Evolutionary conservation across 345 rosid species (phyloP), one percentile per base, ranked within the genome.

Genomic region (sweet orange (Citrus sinensis)): DNA sequence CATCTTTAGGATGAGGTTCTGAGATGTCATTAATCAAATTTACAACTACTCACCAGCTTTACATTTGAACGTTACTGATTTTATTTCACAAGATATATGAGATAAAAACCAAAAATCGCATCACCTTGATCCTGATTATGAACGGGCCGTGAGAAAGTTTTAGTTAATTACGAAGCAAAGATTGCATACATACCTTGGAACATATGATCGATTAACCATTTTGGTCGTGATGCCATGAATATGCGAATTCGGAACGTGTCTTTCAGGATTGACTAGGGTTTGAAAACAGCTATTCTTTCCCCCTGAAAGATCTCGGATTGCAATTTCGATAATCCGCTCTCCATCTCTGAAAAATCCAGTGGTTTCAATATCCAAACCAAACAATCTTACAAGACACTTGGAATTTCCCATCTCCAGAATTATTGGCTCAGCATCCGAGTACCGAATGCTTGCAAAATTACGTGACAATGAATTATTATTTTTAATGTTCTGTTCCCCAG

Each of bases 241-340:
- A 7, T 65, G 32, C 3, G 86, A 78, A 61, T 81, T 84, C 27
- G 70, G 74, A 79, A 79, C 73, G 61, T 29, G 16, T 56, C 70
- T 62, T 49, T 63, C 75, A 19, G 84, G 86, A 9, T 83, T 84
- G 4, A 81, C 72, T 19, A 79, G 51, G 17, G 81, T 78, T 14
- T 81, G 79, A 27, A 84, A 79, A 54, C 75, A 78, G 71, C 79
- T 72, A 32, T 73, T 62, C 16, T 55, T 25, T 6, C 80, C 82
- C 29, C 87, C 82, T 9, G n/a, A 30, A 71, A 72, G 76, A 51
- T 81, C 73, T 30, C 78, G 75, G 30, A 68, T 16, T 35, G 74
- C 84, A n/a, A 84, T 4, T 79, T 84, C 80, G 2, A 81, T 63
- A 9, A 79, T 69, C 65, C 79, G 35, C 30, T 35, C 49, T 3